Base-by-base conservation (phyloP, 208 protist genomes). In the Trypanosoma melophagium region DNA sequence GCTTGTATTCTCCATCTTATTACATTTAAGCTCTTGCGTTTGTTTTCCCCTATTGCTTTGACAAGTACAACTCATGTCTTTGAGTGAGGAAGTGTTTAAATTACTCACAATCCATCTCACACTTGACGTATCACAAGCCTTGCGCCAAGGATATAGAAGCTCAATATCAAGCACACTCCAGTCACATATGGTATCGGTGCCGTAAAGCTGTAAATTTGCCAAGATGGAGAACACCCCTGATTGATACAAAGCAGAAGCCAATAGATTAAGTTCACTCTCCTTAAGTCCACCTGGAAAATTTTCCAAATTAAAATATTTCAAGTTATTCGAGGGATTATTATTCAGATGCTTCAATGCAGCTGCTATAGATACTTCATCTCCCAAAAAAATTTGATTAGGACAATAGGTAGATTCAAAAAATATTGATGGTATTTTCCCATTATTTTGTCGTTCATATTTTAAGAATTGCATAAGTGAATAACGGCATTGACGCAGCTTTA, bases 81-180 rank as follows among this genome's bases (percentile, higher is more conserved):
- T 9, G 45, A 22, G n/a, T 12, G 13, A 14, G 7, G 53, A 40
- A 44, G 52, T 14, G n/a, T 53, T 14, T 22, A 28, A 13, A 35
- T 63, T 51, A 10, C 49, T 22, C 44, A 89, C 77, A 25, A 87
- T 62, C 84, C 84, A 90, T 28, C 67, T 54, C 24, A 85, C 74
- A 54, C 35, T 53, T 13, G 61, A 64, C 42, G 56, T 38, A 21
- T 85, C 63, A 22, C 47, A 41, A 0, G 83, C 83, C 13, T 16
- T 14, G 9, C 71, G 77, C 87, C 87, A 93, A n/a, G 42, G 76
- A 60, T 80, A 78, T 10, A 93, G 74, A 31, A 93, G 66, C 56
- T 82, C 79, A 49, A 84, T 72, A 49, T 93, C 87, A 5, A 93
- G 68, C 19, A 89, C 79, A 8, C 66, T 55, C 17, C 71, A 55